A percentile compares a stretch with the other conserved stretches of the same genome.
phyloP scores from a whole-genome alignment of 495 filamentous ascomycete species.

The Aspergillus avenaceus region DNA sequence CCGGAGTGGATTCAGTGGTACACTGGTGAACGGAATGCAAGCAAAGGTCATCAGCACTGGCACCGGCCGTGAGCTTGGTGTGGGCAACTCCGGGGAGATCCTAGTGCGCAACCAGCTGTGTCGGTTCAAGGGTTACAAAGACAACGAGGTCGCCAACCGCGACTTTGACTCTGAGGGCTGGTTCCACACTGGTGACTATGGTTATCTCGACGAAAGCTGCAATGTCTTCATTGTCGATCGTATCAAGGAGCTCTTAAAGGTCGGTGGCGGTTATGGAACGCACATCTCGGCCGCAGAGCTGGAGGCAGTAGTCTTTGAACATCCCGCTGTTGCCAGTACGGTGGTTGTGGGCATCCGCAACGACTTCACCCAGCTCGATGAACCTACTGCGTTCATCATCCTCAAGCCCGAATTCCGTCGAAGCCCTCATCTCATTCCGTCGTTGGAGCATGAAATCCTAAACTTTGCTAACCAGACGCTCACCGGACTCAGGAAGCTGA shows the following conservation, averaged over 20 bases:
- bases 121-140: slow-evolving; percentile 18
- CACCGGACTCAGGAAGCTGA: slow-evolving; percentile 3
- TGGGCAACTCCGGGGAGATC: slow-evolving; percentile 16
- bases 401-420: slow-evolving; percentile 6
- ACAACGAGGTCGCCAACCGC: slow-evolving; percentile 15
- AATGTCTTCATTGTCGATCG: slow-evolving; percentile 51
- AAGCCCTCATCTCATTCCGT: too few relatives aligned
- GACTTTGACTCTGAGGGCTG: slow-evolving; percentile 34
- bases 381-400: slow-evolving; percentile 70
- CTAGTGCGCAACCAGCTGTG: slow-evolving; percentile 14
- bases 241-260: slow-evolving; percentile 50
- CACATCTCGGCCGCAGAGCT: slow-evolving; percentile 78
- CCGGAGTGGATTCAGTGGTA: slow-evolving; percentile 15
- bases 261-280: slow-evolving; percentile 21
- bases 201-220: slow-evolving; percentile 46
- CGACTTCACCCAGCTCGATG: slow-evolving; percentile 57
- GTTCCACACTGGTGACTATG: slow-evolving; percentile 57
- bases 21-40: slow-evolving; percentile 20
- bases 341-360: slow-evolving; percentile 69
- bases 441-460: background rate
- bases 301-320: slow-evolving; percentile 62
- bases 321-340: slow-evolving; percentile 60
- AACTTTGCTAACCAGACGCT: slow-evolving; percentile 2
- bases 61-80: slow-evolving; percentile 13
- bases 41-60: slow-evolving; percentile 15